Conservation (phyloP, 2,329 filamentous ascomycete species). For the Hymenoscyphus fructigenus region DNA sequence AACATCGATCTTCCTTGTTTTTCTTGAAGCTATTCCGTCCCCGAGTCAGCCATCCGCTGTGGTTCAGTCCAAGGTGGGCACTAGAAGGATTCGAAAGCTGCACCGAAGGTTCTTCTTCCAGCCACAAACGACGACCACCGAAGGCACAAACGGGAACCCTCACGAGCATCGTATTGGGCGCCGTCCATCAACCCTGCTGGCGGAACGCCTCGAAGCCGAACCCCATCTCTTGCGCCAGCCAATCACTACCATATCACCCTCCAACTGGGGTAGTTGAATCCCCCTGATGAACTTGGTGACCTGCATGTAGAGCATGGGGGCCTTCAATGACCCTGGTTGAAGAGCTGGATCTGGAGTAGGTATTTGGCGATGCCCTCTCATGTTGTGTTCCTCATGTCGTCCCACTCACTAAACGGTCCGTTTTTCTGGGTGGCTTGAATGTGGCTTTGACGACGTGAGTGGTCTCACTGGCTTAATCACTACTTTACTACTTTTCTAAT, state of each 20-base stretch:
- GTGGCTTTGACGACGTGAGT: not conserved
- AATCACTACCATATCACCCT: constrained; percentile 8
- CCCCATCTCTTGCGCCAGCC: not conserved
- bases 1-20: not conserved
- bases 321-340: not conserved
- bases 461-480: not conserved
- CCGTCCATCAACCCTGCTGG: constrained; percentile 21
- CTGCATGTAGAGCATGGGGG: constrained; percentile 10
- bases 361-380: constrained; percentile 9
- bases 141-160: constrained; percentile 26
- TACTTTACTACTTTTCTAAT: no score
- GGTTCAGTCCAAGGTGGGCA: constrained; percentile 6
- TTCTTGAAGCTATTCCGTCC: not conserved
- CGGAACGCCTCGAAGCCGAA: constrained; percentile 15
- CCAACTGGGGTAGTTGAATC: not conserved
- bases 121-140: constrained; percentile 17
- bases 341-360: not conserved
- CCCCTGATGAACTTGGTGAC: constrained; percentile 18
- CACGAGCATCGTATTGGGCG: not conserved
- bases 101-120: constrained; percentile 25
- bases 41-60: constrained; percentile 13
- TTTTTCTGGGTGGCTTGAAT: not conserved
- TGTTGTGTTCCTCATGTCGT: not conserved
- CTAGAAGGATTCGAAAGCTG: constrained; percentile 30
- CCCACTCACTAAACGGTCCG: constrained; percentile 5